These are phyloP conservation scores for Pulveroboletus sp. DNA, from an alignment of 768 basidiomycete genomes.

Conservation along the genomic window DNA sequence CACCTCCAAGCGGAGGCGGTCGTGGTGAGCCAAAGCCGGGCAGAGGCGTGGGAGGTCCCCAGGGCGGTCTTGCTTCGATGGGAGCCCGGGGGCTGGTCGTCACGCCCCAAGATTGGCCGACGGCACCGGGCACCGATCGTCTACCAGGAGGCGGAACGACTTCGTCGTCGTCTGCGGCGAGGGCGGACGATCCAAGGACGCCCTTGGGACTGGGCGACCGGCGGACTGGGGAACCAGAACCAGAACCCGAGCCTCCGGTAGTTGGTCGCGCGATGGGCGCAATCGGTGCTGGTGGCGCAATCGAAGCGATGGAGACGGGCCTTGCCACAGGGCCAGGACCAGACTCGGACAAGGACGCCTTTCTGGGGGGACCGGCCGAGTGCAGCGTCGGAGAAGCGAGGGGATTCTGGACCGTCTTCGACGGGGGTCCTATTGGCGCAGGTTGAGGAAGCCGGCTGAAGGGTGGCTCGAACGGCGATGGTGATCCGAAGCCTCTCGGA, in stretches of 20 bases:
- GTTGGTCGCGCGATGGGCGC: slow-evolving; percentile 56
- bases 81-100: slow-evolving; percentile 44
- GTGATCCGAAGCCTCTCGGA: slow-evolving; percentile 49
- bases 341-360: slow-evolving; percentile 40
- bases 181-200: slow-evolving; percentile 70
- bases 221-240: slow-evolving; percentile 55
- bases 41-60: slow-evolving; percentile 38
- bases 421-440: slow-evolving; percentile 56
- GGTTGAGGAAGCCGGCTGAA: slow-evolving; percentile 41
- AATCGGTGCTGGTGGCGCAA: slow-evolving; percentile 54
- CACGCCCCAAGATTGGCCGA: slow-evolving; percentile 48
- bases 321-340: slow-evolving; percentile 61
- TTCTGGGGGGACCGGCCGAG: slow-evolving; percentile 46
- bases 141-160: slow-evolving; percentile 54
- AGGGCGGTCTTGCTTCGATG: slow-evolving; percentile 41
- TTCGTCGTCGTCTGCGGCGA: slow-evolving; percentile 78
- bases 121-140: slow-evolving; percentile 37
- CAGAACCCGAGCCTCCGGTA: slow-evolving; percentile 44
- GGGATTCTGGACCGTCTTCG: slow-evolving; percentile 34
- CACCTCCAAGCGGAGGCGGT: slow-evolving; percentile 34
- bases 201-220: slow-evolving; percentile 59
- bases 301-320: slow-evolving; percentile 29
- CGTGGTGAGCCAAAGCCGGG: slow-evolving; percentile 35
- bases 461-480: slow-evolving; percentile 50
- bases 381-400: slow-evolving; percentile 38